Evolutionary conservation across 2,329 filamentous ascomycete genomes (phyloP).

Genomic region (Conoideocrella luteorostrata): DNA sequence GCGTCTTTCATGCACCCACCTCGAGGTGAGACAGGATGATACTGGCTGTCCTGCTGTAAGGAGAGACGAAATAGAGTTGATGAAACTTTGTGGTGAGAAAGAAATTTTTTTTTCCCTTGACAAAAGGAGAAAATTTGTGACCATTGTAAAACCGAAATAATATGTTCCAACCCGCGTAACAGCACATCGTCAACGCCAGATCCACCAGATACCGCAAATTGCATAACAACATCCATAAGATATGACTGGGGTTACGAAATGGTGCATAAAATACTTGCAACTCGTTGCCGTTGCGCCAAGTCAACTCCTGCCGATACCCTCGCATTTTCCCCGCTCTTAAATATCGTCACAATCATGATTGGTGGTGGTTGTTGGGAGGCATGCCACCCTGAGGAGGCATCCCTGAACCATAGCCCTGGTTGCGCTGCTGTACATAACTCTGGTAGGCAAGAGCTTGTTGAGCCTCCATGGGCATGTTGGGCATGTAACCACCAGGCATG

Average conservation of each 20-base stretch:
- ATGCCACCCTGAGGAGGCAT: conserved; percentile 74
- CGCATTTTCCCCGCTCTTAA: not conserved
- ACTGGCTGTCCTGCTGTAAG: no score
- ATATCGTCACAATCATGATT: conserved; percentile 48
- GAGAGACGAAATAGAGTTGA: not conserved
- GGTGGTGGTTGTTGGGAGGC: conserved; percentile 76
- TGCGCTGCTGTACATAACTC: conserved; percentile 72
- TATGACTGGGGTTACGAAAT: conserved; percentile 20
- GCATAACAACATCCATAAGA: conserved; percentile 25
- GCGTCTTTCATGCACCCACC: no score
- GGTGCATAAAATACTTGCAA: conserved; percentile 7
- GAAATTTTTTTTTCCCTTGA: not conserved
- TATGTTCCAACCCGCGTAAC: conserved; percentile 19
- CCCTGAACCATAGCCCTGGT: conserved; percentile 62
- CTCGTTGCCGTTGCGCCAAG: not conserved
- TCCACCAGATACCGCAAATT: conserved; percentile 34
- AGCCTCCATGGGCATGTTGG: conserved; percentile 62
- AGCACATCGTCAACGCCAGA: conserved; percentile 37
- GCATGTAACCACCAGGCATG: conserved; percentile 59
- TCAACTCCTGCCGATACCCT: not conserved
- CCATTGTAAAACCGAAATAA: conserved; percentile 12
- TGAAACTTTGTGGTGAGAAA: not conserved
- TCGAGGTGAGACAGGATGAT: no score
- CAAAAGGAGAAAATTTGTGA: conserved; percentile 11
- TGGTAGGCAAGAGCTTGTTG: conserved; percentile 79